phyloP scores from a whole-genome alignment of 805 yeast genomes.

The Ogataea sp. region DNA sequence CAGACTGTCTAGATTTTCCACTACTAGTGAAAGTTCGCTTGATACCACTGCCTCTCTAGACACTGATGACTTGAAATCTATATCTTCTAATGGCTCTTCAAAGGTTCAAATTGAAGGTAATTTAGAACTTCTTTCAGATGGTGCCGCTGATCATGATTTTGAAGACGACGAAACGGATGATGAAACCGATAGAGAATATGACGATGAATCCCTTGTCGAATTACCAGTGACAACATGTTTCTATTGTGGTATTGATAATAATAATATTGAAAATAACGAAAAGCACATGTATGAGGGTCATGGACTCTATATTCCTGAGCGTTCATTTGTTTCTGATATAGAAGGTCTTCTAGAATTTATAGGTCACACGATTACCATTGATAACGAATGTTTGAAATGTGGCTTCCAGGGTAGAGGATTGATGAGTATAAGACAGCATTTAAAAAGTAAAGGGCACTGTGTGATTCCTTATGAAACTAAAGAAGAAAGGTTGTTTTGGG shows the following conservation, averaged over 20 bases:
- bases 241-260: constrained; percentile 36
- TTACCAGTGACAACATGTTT: constrained; percentile 38
- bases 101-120: constrained; percentile 4
- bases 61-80: constrained; percentile 13
- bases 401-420: constrained; percentile 69
- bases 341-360: constrained; percentile 65
- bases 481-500: constrained; percentile 61
- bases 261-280: constrained; percentile 35
- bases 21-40: constrained; percentile 13
- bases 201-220: constrained; percentile 17
- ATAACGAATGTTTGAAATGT: constrained; percentile 77
- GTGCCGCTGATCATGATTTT: not conserved
- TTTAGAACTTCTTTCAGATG: not conserved
- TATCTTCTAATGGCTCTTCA: constrained; percentile 1
- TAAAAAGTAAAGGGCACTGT: constrained; percentile 78
- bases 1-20: constrained; percentile 38
- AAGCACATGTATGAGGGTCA: constrained; percentile 71
- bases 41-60: constrained; percentile 12
- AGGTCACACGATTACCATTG: constrained; percentile 70
- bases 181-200: constrained; percentile 9
- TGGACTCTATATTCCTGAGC: constrained; percentile 86
- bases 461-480: constrained; percentile 79
- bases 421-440: constrained; percentile 84
- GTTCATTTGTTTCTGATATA: constrained; percentile 54
- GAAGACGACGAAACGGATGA: constrained; percentile 3